Base-by-base conservation (phyloP, 2,329 filamentous ascomycete species). In the Penicillium sp. region DNA sequence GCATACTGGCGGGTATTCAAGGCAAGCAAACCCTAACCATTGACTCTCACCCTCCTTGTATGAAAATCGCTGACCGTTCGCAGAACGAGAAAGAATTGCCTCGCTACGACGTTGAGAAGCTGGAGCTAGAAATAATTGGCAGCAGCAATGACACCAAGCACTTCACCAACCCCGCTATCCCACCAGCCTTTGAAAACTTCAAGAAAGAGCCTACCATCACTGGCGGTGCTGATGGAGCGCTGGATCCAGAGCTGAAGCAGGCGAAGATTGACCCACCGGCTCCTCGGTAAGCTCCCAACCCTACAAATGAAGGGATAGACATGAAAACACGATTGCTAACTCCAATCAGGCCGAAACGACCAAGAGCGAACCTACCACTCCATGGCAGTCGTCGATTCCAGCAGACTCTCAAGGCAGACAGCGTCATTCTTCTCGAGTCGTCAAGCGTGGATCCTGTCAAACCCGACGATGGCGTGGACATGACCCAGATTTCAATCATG, bases 121-220 rank as follows among this genome's bases (percentile, higher is more conserved):
- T 60, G n/a, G 55, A 60, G 3, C 17, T 57, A 19, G 54, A 60
- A 17, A 58, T 60, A 35, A 60, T 60, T 27, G 58, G 58, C 6
- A 58, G 55, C 35, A 58, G 37, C 25, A 60, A 60, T 29, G 55
- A 60, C 41, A 53, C 58, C 7, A 60, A 43, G 10, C 41, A 50
- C n/a, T 58, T 54, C n/a, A 41, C 46, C 3, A 40, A 60, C 23
- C 54, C 55, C 13, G 27, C 58, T n/a, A 40, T 33, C 6, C 38
- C 35, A 1, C 58, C 58, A 10, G 40, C 29, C 4, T 58, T 58
- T 13, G 45, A 51, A 17, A 60, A 58, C 6, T 58, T 60, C 55
- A 54, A 60, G 35, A 17, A 57, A 50, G 58, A 60, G 38, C 58
- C 55, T 8, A 58, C 50, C 2, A 54, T 60, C n/a, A 50, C 35